Evolutionary conservation across 2,329 filamentous ascomycete species (phyloP).

Genomic region (Sphaerulina vaccinii): DNA sequence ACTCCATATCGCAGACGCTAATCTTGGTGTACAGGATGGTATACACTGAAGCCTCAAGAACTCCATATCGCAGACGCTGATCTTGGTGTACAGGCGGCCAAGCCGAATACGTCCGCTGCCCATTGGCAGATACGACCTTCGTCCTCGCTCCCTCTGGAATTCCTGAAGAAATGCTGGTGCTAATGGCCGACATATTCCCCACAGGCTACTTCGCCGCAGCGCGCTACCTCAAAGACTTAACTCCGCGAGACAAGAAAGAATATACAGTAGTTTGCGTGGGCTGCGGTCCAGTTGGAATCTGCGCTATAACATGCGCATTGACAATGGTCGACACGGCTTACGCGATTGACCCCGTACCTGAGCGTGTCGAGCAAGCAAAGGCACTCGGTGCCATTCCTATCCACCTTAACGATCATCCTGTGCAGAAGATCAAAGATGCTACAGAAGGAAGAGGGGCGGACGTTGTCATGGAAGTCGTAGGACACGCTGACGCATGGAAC

Average conservation of each 20-base stretch:
- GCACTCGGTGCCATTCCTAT: constrained; percentile 77
- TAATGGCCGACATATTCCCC: constrained; percentile 91
- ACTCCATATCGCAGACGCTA: too few species aligned
- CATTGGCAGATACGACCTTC: constrained; percentile 76
- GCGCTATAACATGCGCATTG: constrained; percentile 53
- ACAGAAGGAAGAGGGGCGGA: constrained; percentile 82
- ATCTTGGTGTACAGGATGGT: constrained; percentile 17
- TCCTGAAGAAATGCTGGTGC: constrained; percentile 69
- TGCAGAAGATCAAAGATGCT: constrained; percentile 69
- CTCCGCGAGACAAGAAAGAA: constrained; percentile 57
- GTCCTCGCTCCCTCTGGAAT: constrained; percentile 70
- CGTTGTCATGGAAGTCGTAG: constrained; percentile 64
- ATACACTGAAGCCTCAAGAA: background rate
- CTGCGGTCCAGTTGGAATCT: constrained; percentile 77
- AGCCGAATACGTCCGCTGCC: constrained; percentile 62
- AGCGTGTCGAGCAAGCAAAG: constrained; percentile 70
- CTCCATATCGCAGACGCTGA: too few species aligned
- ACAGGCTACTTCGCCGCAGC: constrained; percentile 76
- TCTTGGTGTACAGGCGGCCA: constrained; percentile 23
- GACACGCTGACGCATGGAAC: constrained; percentile 48
- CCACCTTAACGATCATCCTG: constrained; percentile 58
- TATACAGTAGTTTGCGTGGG: constrained; percentile 77
- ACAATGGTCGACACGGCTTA: constrained; percentile 37
- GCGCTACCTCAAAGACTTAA: constrained; percentile 70
- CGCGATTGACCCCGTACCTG: constrained; percentile 59